Evolutionary conservation across 1,284 basidiomycete genomes (phyloP).

Genomic region (Ganoderma sinense): DNA sequence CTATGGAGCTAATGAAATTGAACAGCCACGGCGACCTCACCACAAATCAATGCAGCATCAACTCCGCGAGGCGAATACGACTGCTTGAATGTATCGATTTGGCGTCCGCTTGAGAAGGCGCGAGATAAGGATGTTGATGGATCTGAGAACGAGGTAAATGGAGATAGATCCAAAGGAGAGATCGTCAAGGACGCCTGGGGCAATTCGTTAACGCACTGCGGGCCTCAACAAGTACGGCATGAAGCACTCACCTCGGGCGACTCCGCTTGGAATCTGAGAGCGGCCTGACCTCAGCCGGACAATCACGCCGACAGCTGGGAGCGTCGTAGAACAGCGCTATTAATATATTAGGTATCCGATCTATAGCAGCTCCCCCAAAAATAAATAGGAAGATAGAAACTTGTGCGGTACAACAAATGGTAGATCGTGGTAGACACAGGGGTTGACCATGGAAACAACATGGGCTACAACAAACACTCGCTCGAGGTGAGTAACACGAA

Average conservation of each 20-base stretch:
- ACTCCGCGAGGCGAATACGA: too few relatives aligned
- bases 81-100: neutral
- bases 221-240: neutral
- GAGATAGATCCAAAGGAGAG: neutral
- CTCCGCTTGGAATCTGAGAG: neutral
- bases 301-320: neutral
- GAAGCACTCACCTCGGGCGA: neutral
- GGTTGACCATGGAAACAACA: neutral
- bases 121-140: neutral
- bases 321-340: neutral
- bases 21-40: too few relatives aligned
- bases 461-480: neutral
- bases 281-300: neutral
- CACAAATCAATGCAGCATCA: too few relatives aligned
- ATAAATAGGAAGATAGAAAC: neutral
- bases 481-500: neutral
- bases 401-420: neutral
- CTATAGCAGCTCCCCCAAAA: neutral
- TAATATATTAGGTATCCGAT: neutral
- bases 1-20: too few relatives aligned
- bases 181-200: neutral
- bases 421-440: neutral
- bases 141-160: neutral
- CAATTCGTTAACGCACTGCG: neutral
- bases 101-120: neutral